A percentile compares a stretch with the other conserved stretches of the same genome.
phyloP scores from a whole-genome alignment of 495 filamentous ascomycete genomes.

The Aspergillus sclerotiicarbonarius region DNA sequence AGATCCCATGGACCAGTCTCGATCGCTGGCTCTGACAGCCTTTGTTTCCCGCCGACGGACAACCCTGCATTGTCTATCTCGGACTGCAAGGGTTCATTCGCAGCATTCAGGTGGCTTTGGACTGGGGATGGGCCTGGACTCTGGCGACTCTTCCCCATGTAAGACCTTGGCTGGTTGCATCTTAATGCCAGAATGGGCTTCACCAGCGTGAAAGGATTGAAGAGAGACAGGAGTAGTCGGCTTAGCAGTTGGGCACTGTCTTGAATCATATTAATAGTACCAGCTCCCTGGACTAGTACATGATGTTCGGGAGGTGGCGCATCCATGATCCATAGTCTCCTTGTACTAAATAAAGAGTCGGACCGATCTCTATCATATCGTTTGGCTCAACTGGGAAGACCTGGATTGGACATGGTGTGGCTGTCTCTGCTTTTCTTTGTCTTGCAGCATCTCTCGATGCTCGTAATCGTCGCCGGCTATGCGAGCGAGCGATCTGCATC shows the following conservation, averaged over 20 bases:
- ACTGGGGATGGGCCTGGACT: neutral
- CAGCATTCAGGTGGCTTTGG: slow-evolving; percentile 4
- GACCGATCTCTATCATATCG: neutral
- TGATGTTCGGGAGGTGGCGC: neutral
- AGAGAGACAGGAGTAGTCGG: neutral
- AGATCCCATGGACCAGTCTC: neutral
- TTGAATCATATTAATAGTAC: neutral
- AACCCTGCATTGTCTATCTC: slow-evolving; percentile 4
- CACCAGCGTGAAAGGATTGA: neutral
- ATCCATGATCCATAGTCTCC: neutral
- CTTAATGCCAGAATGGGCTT: neutral
- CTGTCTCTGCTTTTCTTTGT: neutral
- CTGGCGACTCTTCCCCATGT: neutral
- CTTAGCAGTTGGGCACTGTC: neutral
- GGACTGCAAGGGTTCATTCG: slow-evolving; percentile 3
- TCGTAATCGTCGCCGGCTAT: neutral
- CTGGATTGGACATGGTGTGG: neutral
- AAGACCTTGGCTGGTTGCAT: neutral
- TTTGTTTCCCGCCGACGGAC: neutral
- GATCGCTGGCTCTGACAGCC: neutral
- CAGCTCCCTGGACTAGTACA: neutral
- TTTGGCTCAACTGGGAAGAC: neutral
- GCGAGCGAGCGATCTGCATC: slow-evolving; percentile 2
- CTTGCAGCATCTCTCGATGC: neutral
- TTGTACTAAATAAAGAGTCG: slow-evolving; percentile 1